These are phyloP conservation scores for Kwoniella heveanensis DNA, from an alignment of 768 basidiomycete species.

Conservation along the genomic window DNA sequence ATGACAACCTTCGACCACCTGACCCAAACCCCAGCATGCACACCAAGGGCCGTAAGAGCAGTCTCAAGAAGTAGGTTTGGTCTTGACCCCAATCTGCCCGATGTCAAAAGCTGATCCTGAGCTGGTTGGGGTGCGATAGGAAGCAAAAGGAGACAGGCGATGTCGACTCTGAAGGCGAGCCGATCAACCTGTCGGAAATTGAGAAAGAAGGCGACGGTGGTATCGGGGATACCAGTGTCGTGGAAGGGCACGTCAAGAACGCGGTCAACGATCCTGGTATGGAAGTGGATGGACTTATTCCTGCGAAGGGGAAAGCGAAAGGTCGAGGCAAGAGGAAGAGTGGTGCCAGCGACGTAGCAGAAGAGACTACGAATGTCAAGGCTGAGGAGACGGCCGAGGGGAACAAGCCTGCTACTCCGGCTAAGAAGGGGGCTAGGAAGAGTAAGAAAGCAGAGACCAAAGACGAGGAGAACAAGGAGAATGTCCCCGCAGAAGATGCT, in stretches of 20 bases:
- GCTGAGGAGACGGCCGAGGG: not conserved
- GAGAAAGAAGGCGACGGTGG: conserved; percentile 52
- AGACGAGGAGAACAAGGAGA: conserved; percentile 23
- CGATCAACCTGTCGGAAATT: conserved; percentile 38
- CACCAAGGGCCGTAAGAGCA: conserved; percentile 60
- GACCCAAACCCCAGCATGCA: conserved; percentile 57
- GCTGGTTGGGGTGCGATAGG: conserved; percentile 9
- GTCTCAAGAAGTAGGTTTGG: conserved; percentile 50
- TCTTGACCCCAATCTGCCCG: not conserved
- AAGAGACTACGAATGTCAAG: not conserved
- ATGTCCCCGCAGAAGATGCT: conserved; percentile 8
- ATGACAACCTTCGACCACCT: conserved; percentile 61
- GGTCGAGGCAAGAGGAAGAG: conserved; percentile 17
- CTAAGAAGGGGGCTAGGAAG: conserved; percentile 10
- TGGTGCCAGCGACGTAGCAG: conserved; percentile 2
- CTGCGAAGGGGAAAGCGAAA: conserved; percentile 5
- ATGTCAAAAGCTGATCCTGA: not conserved
- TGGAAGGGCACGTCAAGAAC: conserved; percentile 19
- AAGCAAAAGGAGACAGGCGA: conserved; percentile 47
- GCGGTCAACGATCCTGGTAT: conserved; percentile 22
- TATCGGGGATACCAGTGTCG: conserved; percentile 40
- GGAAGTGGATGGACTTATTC: conserved; percentile 22
- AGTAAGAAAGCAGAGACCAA: conserved; percentile 6
- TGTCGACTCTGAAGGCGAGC: conserved; percentile 48
- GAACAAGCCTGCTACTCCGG: conserved; percentile 7